A percentile compares a stretch with the other conserved stretches of the same genome.
Evolutionary conservation across 441 rosid species (phyloP).

Genomic region (Biscutella laevigata): DNA sequence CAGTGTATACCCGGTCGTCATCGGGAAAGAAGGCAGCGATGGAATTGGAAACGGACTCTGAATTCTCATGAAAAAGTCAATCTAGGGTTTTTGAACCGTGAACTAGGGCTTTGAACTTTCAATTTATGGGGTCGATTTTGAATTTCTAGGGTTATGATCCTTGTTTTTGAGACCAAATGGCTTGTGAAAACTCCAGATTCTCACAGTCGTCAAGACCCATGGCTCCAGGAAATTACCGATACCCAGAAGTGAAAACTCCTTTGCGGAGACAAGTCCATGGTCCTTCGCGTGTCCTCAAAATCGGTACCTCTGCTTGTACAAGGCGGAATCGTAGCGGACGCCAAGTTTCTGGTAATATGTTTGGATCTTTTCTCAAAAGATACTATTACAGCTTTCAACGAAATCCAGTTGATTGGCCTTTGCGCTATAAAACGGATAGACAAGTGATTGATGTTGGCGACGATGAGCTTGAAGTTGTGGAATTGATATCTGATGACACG

Average conservation of each 20-base stretch:
- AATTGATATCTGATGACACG: conserved; percentile 36
- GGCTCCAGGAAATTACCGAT: conserved; percentile 45
- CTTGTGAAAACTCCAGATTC: conserved; percentile 23
- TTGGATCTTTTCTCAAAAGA: conserved; percentile 31
- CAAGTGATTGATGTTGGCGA: conserved; percentile 44
- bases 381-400: conserved; percentile 24
- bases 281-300: conserved; percentile 50
- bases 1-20: background rate
- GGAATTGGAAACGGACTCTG: too few species aligned
- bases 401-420: conserved; percentile 29
- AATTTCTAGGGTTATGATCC: conserved; percentile 24
- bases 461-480: conserved; percentile 28
- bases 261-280: conserved; percentile 61
- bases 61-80: background rate
- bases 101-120: conserved; percentile 11
- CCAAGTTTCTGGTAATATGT: conserved; percentile 20
- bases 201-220: conserved; percentile 28
- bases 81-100: background rate
- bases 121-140: background rate
- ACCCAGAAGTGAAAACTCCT: conserved; percentile 44
- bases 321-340: conserved; percentile 16
- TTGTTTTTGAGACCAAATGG: conserved; percentile 27
- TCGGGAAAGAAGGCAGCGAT: too few species aligned
- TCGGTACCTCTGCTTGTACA: conserved; percentile 26
- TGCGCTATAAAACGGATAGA: conserved; percentile 26